Conservation (phyloP, 2,329 filamentous ascomycete species). For the Aspergillus caelatus region DNA sequence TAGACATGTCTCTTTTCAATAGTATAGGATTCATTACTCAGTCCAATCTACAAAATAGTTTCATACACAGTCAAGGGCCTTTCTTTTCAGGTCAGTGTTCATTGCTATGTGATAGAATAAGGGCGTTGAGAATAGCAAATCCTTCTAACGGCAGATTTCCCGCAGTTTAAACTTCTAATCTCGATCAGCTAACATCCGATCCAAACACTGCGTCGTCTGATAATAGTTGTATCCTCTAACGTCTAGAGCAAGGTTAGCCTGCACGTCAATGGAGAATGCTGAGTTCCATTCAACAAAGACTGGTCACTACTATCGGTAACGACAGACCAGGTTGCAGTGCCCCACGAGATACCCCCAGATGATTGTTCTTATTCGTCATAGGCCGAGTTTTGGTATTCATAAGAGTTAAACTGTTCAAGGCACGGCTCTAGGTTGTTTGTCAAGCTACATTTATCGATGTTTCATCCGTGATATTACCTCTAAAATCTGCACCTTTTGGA, state of each 20-base stretch:
- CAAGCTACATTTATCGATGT: not conserved
- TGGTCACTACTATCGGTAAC: not conserved
- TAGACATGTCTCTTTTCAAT: not conserved
- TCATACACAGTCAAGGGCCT: not conserved
- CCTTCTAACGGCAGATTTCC: not conserved
- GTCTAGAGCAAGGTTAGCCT: not conserved
- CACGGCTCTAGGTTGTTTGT: conserved; percentile 29
- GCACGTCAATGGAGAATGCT: not conserved
- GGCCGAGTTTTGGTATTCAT: no score
- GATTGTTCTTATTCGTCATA: no score
- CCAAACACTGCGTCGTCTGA: not conserved
- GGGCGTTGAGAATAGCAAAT: not conserved
- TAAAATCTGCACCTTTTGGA: conserved; percentile 33
- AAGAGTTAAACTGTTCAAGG: conserved; percentile 27
- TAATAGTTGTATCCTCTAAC: no score
- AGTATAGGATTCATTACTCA: not conserved
- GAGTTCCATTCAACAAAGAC: conserved; percentile 30
- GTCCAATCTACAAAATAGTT: not conserved
- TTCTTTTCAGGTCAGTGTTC: not conserved
- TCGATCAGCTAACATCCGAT: not conserved
- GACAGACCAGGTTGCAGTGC: not conserved
- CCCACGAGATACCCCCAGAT: no score
- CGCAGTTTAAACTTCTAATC: no score
- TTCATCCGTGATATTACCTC: conserved; percentile 25
- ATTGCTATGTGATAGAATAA: not conserved